phyloP scores from a whole-genome alignment of 768 basidiomycete species.

The Rubroboletus satanas region DNA sequence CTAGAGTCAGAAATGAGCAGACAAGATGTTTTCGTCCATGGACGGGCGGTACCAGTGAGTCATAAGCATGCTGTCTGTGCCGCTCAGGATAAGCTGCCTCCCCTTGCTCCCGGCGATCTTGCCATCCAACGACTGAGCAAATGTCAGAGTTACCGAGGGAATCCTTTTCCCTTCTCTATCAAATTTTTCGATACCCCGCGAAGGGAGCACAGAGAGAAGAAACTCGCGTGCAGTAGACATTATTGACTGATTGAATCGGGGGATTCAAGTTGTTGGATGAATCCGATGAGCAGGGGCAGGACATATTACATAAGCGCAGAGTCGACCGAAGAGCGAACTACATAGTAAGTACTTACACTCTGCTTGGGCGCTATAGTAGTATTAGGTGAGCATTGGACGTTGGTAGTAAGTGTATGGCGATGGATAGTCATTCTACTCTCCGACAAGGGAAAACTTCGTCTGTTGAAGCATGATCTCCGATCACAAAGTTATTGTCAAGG shows the following conservation, averaged over 20 bases:
- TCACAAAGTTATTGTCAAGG: constrained; percentile 7
- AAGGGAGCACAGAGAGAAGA: constrained; percentile 28
- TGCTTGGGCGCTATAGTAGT: no score
- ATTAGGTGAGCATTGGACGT: not conserved
- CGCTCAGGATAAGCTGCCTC: constrained; percentile 76
- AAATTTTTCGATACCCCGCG: constrained; percentile 5
- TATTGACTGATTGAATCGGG: not conserved
- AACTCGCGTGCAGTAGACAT: constrained; percentile 22
- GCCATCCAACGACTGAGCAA: constrained; percentile 83
- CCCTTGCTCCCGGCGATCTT: constrained; percentile 79
- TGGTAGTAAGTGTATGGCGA: not conserved
- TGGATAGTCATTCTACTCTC: not conserved
- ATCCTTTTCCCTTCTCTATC: constrained; percentile 25
- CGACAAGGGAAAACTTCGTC: not conserved
- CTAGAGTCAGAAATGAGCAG: constrained; percentile 37
- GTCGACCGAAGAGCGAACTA: no score
- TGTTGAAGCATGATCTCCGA: constrained; percentile 19
- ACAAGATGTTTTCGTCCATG: not conserved
- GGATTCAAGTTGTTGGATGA: not conserved
- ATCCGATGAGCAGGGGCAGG: not conserved
- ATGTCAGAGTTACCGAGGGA: constrained; percentile 75
- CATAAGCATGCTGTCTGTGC: constrained; percentile 84
- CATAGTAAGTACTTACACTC: no score
- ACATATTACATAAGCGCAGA: no score
- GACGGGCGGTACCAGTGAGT: constrained; percentile 72